Evolutionary conservation across 305 asterid genomes (phyloP).

Genomic region (Salvia sclarea): DNA sequence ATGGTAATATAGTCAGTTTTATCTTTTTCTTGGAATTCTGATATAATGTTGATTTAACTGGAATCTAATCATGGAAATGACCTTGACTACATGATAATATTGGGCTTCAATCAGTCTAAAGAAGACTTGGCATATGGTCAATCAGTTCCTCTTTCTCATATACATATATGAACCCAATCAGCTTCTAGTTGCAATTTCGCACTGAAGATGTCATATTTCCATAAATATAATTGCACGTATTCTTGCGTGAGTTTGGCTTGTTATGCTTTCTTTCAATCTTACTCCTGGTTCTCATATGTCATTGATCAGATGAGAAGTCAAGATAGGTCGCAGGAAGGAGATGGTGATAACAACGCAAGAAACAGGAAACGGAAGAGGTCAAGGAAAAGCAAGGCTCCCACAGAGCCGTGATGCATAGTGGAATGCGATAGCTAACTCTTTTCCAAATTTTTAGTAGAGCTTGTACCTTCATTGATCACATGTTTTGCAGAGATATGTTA

Average conservation of each 20-base stretch:
- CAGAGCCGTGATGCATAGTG: constrained; percentile 30
- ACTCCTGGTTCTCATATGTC: not conserved
- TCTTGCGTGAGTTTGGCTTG: not conserved
- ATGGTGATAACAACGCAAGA: constrained; percentile 34
- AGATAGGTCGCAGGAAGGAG: constrained; percentile 47
- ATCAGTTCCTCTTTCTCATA: not conserved
- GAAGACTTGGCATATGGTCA: not conserved
- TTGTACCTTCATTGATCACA: constrained; percentile 10
- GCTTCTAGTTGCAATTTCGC: not conserved
- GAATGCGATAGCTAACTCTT: constrained; percentile 1
- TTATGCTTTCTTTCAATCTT: not conserved
- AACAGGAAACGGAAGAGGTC: constrained; percentile 61
- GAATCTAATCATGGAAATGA: not conserved
- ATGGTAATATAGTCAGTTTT: not conserved
- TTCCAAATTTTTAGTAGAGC: constrained; percentile 12
- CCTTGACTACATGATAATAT: not conserved
- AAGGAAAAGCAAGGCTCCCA: constrained; percentile 41
- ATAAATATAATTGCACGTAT: not conserved
- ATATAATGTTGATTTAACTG: not conserved
- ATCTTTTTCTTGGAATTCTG: not conserved
- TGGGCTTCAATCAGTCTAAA: not conserved
- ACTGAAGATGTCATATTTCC: no score
- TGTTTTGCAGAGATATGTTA: constrained; percentile 12
- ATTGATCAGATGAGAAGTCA: constrained; percentile 29
- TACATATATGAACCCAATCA: not conserved